These are phyloP conservation scores for Inga oerstediana DNA, from an alignment of 306 rosid genomes.

Conservation along the genomic window DNA sequence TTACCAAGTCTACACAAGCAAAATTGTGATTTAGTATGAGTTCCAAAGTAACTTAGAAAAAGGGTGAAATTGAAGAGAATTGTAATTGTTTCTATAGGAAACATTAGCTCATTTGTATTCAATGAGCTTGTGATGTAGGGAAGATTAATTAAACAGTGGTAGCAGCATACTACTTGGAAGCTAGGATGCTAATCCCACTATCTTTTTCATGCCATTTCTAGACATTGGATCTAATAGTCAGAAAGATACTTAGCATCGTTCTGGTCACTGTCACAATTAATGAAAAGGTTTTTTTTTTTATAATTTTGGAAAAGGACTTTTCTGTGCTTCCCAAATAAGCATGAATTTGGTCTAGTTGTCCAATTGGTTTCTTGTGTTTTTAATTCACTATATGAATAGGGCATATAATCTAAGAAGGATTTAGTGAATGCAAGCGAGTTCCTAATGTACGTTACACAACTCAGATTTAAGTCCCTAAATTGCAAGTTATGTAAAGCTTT, in stretches of 20 bases:
- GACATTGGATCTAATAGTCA: background rate
- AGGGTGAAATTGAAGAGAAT: conserved; percentile 38
- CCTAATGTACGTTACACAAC: background rate
- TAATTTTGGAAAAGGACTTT: too few species aligned
- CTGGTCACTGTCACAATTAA: background rate
- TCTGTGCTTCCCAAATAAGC: too few species aligned
- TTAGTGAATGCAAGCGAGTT: background rate
- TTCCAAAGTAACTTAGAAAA: background rate
- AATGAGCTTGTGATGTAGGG: background rate
- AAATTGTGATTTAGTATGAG: background rate
- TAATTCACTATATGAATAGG: background rate
- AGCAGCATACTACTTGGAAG: background rate
- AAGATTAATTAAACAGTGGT: too few species aligned
- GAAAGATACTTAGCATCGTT: background rate
- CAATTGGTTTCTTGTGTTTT: too few species aligned
- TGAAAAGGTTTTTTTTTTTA: background rate
- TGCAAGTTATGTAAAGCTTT: background rate
- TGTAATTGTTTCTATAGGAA: background rate
- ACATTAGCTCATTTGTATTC: background rate
- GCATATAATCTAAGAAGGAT: background rate
- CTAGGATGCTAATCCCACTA: background rate
- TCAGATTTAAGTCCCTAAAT: background rate
- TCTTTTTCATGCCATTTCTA: background rate
- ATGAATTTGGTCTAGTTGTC: too few species aligned
- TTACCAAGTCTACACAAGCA: conserved; percentile 33